Evolutionary conservation across 352 stramenopile genomes (phyloP).

Genomic region (Aphanomyces astaci): DNA sequence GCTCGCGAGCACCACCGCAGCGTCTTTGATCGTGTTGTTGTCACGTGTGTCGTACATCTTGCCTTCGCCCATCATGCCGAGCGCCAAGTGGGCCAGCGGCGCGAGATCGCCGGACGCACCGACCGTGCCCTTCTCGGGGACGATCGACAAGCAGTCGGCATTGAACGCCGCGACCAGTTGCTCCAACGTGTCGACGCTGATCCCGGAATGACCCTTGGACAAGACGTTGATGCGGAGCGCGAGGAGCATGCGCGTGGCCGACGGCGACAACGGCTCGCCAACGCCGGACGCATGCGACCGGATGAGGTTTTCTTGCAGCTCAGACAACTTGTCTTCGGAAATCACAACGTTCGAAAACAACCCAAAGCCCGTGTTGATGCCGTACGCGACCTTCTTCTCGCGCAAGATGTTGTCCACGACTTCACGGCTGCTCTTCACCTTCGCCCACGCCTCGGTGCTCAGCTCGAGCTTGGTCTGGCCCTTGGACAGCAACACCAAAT

Average conservation of each 20-base stretch:
- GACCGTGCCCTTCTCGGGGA: slow-evolving; percentile 78
- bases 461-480: slow-evolving; percentile 49
- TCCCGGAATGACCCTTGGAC: slow-evolving; percentile 81
- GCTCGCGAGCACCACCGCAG: slow-evolving; percentile 59
- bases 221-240: slow-evolving; percentile 85
- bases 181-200: slow-evolving; percentile 65
- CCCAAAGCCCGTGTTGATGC: slow-evolving; percentile 90
- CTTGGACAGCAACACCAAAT: slow-evolving; percentile 64
- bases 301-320: slow-evolving; percentile 83
- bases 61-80: slow-evolving; percentile 85
- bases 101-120: slow-evolving; percentile 84
- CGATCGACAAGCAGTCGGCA: slow-evolving; percentile 73
- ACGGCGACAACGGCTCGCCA: slow-evolving; percentile 59
- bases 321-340: slow-evolving; percentile 66
- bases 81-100: slow-evolving; percentile 74
- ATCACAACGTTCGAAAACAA: slow-evolving; percentile 89
- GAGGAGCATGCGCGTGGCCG: slow-evolving; percentile 79
- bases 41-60: slow-evolving; percentile 63
- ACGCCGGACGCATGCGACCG: slow-evolving; percentile 73
- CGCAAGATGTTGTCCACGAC: slow-evolving; percentile 85
- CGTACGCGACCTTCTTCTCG: slow-evolving; percentile 75
- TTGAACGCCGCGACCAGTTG: slow-evolving; percentile 83
- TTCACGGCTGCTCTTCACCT: slow-evolving; percentile 55
- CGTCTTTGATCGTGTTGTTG: slow-evolving; percentile 40
- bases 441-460: slow-evolving; percentile 60